Base-by-base conservation (phyloP, 1,284 basidiomycete genomes). In the Anthracocystis setariae region DNA sequence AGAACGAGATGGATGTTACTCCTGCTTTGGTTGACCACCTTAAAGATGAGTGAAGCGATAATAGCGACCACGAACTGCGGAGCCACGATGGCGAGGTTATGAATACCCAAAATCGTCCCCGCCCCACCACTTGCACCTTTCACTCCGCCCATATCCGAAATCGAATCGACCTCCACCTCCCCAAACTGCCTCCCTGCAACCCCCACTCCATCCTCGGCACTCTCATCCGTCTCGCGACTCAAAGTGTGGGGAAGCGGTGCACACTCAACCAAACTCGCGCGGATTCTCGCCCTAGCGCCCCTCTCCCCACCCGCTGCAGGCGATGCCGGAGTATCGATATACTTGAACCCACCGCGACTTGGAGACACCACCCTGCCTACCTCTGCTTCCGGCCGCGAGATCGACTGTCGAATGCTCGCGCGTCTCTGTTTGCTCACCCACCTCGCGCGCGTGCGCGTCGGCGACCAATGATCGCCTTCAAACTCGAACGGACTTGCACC, bases 31-130 rank as follows among this genome's bases (percentile, higher is more conserved):
- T 59, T 54, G 0, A 60, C 53, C 0, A 91, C 90, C 32, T 66
- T 57, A 42, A 98, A 97, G 76, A 98, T 96, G 42, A 90, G 83
- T 74, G 91, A 93, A 0, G 93, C 89, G 20, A 91, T 90, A n/a
- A 98, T 75, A 0, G 94, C 92, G 47, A 96, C 89, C 8, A 75
- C 24, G n/a, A 80, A 74, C 50, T 77, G 76, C 10, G 70, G 69
- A 1, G 65, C 54, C 3, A 72, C 64, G 39, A 67, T 54, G 3
- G 94, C 92, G 7, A 97, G 86, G 78, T 97, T 97, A 83, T 98
- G 94, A 40, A 98, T 94, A 3, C 94, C 94, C 45, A 97, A 87
- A 45, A 97, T 90, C 1, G 94, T 94, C n/a, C 94, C 94, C 0
- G 92, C 91, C 43, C 91, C 85, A 7, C 53, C 51, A 7, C 15